Evolutionary conservation across 2,329 filamentous ascomycete genomes (phyloP).

Genomic region (Aspergillus ibericus): DNA sequence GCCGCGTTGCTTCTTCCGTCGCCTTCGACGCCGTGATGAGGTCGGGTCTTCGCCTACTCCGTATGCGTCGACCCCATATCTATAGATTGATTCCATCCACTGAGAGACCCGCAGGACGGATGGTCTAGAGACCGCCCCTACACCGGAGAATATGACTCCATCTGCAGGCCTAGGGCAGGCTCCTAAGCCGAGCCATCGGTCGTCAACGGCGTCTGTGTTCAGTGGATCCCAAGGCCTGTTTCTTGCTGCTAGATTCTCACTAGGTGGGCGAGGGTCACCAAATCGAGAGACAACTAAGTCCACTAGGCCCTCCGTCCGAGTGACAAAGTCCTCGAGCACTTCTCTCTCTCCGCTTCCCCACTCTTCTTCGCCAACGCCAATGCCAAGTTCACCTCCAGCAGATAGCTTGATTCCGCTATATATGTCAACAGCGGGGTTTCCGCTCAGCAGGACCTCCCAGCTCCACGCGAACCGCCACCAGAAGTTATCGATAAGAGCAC

Average conservation of each 20-base stretch:
- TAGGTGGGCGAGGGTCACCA: slow-evolving; percentile 55
- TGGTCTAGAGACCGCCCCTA: slow-evolving; percentile 68
- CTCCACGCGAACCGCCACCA: slow-evolving; percentile 68
- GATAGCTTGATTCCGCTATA: slow-evolving; percentile 85
- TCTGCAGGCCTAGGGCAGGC: slow-evolving; percentile 69
- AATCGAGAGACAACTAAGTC: slow-evolving; percentile 88
- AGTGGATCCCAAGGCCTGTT: slow-evolving; percentile 17
- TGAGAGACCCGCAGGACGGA: slow-evolving; percentile 72
- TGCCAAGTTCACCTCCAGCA: slow-evolving; percentile 83
- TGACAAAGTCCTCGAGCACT: slow-evolving; percentile 84
- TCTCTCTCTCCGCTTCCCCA: slow-evolving; percentile 91
- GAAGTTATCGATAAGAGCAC: slow-evolving; percentile 70
- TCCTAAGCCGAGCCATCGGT: slow-evolving; percentile 74
- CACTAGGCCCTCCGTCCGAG: slow-evolving; percentile 76
- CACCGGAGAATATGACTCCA: slow-evolving; percentile 81
- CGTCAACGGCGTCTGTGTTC: slow-evolving; percentile 25
- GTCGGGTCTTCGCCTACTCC: slow-evolving; percentile 78
- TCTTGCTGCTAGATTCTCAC: slow-evolving; percentile 21
- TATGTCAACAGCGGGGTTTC: slow-evolving; percentile 77
- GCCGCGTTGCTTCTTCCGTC: slow-evolving; percentile 33
- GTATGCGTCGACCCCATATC: slow-evolving; percentile 79
- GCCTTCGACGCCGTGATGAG: slow-evolving; percentile 56
- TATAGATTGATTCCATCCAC: slow-evolving; percentile 88
- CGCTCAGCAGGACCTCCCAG: slow-evolving; percentile 89
- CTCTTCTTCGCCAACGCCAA: slow-evolving; percentile 94